phyloP scores from a whole-genome alignment of 2,329 filamentous ascomycete genomes.

The Ophiostoma tasmaniense region DNA sequence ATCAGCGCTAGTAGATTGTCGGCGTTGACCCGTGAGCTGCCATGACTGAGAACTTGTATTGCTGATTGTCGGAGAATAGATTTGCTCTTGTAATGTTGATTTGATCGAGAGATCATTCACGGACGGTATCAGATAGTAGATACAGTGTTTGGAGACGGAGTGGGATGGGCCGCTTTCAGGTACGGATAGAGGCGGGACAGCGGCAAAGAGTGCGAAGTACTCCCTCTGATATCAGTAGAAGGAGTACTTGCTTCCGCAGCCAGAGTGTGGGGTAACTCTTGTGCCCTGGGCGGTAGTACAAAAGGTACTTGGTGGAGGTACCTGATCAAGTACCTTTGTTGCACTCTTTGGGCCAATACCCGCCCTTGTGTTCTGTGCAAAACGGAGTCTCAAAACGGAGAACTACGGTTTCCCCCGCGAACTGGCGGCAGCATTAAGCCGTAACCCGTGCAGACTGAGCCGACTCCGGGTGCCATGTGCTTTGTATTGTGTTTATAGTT shows the following conservation, averaged over 20 bases:
- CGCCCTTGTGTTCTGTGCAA: neutral
- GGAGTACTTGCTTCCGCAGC: conserved; percentile 1
- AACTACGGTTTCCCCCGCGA: neutral
- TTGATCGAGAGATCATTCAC: neutral
- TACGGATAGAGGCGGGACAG: neutral
- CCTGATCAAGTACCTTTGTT: neutral
- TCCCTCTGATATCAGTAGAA: neutral
- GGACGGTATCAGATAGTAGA: neutral
- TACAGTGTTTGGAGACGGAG: neutral
- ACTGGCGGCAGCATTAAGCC: conserved; percentile 3
- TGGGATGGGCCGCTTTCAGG: neutral
- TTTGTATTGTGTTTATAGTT: neutral
- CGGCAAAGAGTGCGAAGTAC: neutral
- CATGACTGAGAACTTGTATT: neutral
- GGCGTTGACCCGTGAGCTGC: neutral
- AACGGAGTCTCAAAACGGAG: conserved; percentile 1
- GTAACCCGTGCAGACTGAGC: neutral
- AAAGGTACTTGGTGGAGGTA: neutral
- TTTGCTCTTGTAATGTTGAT: neutral
- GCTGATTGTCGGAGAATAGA: too few relatives aligned
- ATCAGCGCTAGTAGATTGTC: neutral
- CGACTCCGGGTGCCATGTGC: neutral
- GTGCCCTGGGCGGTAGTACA: neutral
- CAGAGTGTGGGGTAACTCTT: neutral
- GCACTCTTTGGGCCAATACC: neutral